Evolutionary conservation across 345 rosid species (phyloP), one percentile per base, ranked within the genome.

Genomic region (Pelargonium nanum): DNA sequence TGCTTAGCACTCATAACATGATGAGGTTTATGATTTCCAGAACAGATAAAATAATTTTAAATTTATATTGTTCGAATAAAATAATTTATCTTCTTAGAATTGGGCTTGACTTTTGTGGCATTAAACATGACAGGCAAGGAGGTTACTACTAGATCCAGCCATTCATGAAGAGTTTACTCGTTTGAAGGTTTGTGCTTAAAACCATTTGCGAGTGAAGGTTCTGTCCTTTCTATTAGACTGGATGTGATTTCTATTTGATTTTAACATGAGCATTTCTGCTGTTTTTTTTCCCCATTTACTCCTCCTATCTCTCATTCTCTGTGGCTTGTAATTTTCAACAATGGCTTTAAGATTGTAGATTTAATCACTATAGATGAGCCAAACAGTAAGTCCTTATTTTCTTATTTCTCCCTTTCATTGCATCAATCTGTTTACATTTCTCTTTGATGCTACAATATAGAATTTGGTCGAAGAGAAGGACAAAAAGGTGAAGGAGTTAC

Each of bases 141-240:
- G 99, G 70, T 74, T 93, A 50, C 77, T 93, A 16, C 75, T 93
- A 72, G 99, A 93, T 83, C 97, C 96, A 25, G 97, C 99, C 50
- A 86, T 93, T 72, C 97, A 89, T 64, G 99, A 87, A 77, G 99
- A 93, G 68, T 93, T 89, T 62, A 79, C 90, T 25, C 94, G 96
- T 48, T 65, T 93, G 60, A 93, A 89, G 92, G 99, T 84, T 57
- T 67, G 81, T 69, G 56, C 82, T 63, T 52, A 48, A 55, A 65
- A 23, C 1, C 40, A 30, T 30, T 30, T 30, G 1, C 40, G 10
- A 5, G 40, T 1, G 40, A 30, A 30, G 40, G 6, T 30, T 30
- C 40, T 5, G 40, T 30, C 40, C 1, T 5, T n/a, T n/a, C 40
- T 30, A 30, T 30, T 30, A 30, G 6, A 30, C 34, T 30, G 40